Conservation (phyloP, 345 rosid genomes). For the Bruguiera parviflora region DNA sequence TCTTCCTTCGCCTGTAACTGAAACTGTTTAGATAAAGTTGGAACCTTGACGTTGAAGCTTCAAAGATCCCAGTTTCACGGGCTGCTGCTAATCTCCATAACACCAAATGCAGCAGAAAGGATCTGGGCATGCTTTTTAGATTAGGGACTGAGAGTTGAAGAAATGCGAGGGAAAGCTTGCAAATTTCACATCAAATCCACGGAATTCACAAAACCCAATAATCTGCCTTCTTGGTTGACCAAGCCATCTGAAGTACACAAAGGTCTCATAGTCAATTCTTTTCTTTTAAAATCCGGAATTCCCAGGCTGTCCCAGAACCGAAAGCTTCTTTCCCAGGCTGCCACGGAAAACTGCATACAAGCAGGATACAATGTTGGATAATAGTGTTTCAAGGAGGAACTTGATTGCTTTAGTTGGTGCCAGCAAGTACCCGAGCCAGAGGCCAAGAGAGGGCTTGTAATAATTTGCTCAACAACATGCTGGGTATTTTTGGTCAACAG, state of each 20-base stretch:
- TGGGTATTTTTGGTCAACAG: too few relatives aligned
- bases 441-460: too few relatives aligned
- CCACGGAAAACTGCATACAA: too few relatives aligned
- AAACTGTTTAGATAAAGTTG: not conserved
- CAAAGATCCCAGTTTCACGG: not conserved
- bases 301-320: not conserved
- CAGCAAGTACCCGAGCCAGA: too few relatives aligned
- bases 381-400: too few relatives aligned
- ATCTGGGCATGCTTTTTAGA: not conserved
- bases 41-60: slow-evolving; percentile 9
- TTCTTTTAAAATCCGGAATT: not conserved
- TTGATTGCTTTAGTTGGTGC: too few relatives aligned
- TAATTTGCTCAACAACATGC: too few relatives aligned
- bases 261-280: not conserved
- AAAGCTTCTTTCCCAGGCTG: not conserved
- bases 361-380: too few relatives aligned
- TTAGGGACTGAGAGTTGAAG: not conserved
- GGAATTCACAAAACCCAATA: not conserved
- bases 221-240: not conserved
- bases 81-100: not conserved
- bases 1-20: not conserved
- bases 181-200: not conserved
- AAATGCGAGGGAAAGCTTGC: not conserved
- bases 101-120: not conserved
- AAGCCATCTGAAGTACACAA: not conserved